Evolutionary conservation across 805 yeast species (phyloP).

Genomic region (Kodamaea laetipori): DNA sequence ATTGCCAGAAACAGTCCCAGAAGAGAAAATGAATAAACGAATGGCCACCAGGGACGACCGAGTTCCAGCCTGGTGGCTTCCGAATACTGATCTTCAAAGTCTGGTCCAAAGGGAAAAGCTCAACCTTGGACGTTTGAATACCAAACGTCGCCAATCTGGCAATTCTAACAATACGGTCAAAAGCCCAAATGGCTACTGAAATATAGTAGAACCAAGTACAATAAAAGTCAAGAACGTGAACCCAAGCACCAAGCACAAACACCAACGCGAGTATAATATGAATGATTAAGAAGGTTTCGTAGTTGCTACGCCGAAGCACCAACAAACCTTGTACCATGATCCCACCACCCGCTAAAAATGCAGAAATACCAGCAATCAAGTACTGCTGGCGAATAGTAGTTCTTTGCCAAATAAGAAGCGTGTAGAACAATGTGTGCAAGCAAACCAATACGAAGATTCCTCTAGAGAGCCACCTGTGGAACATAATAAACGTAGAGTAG

Average conservation of each 20-base stretch:
- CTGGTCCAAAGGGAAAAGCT: conserved; percentile 23
- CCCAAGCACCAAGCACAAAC: conserved; percentile 25
- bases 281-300: conserved; percentile 26
- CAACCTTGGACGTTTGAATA: conserved; percentile 25
- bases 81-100: conserved; percentile 27
- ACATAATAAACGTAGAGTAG: conserved; percentile 52
- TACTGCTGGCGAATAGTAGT: conserved; percentile 15
- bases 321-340: conserved; percentile 25
- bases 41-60: conserved; percentile 26
- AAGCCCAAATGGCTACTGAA: conserved; percentile 26
- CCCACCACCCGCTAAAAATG: conserved; percentile 16
- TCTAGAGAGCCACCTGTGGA: conserved; percentile 61
- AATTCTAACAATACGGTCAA: conserved; percentile 25
- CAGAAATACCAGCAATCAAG: conserved; percentile 25
- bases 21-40: conserved; percentile 29
- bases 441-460: conserved; percentile 41
- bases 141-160: conserved; percentile 26
- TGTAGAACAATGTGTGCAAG: conserved; percentile 37
- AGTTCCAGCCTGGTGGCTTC: conserved; percentile 26
- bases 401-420: background rate
- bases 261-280: conserved; percentile 26
- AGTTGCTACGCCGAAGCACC: conserved; percentile 22
- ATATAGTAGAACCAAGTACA: conserved; percentile 20
- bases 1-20: conserved; percentile 33
- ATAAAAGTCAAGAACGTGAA: conserved; percentile 15